Evolutionary conservation across 192 early-diverging fungal species (phyloP), one percentile per base, ranked within the genome.

Genomic region (Cladochytrium replicatum): DNA sequence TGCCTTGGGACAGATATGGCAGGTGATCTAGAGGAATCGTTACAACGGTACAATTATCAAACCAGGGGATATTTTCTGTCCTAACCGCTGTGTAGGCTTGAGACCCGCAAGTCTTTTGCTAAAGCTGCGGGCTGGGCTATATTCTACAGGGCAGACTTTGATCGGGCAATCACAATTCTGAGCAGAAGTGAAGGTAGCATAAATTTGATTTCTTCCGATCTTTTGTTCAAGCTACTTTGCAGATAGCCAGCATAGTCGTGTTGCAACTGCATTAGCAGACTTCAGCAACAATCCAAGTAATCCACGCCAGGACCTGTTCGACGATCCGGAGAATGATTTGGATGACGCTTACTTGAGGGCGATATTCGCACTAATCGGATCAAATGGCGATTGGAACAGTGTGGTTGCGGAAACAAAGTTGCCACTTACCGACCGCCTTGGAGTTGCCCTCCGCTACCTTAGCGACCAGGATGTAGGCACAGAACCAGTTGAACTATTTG

Each of bases 51-150:
- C 52, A 15, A 42, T 42, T 39, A 34, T n/a, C 7, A 17, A 6
- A 8, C 29, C n/a, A 4, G 8, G 28, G 40, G 32, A 29, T n/a
- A 22, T 28, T n/a, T 13, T 48, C 38, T 55, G 4, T 15, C 25
- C 39, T 61, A 15, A 27, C 29, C 44, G 1, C 2, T 11, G 8
- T 29, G 4, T 19, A 86, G 81, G 45, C 48, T 93, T 41, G 88
- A 94, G 58, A 41, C 47, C 21, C 61, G 56, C 11, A 76, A 69
- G 4, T 72, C 87, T 43, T 88, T 69, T 53, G 90, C 90, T 43
- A 80, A 82, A 37, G 92, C 94, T 0, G 92, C 94, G 4, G 89
- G 80, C 9, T 79, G 78, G 70, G 85, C 90, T 2, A 74, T 98
- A 40, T 91, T 98, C 44, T 81, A 90, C 63, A 83, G 82, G 32